Conservation (phyloP, 306 rosid genomes). For the Corylus heterophylla region DNA sequence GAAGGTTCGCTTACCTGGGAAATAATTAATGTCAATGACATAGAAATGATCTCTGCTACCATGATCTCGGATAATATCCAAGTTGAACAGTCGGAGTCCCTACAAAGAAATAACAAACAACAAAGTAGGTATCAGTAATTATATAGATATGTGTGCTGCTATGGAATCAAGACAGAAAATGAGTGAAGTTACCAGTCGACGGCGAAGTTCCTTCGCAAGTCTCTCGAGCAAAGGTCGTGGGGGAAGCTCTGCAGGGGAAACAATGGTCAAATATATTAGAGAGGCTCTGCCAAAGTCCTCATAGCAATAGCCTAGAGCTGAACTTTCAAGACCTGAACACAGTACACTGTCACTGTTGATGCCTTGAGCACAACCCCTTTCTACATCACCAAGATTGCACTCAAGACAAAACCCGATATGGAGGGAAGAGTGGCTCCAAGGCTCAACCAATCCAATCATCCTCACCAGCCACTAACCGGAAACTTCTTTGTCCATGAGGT, state of each 20-base stretch:
- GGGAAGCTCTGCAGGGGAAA: conserved; percentile 78
- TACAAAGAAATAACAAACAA: conserved; percentile 17
- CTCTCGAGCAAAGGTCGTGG: conserved; percentile 87
- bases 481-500: neutral
- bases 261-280: conserved; percentile 22
- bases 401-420: neutral
- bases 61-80: conserved; percentile 82
- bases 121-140: neutral
- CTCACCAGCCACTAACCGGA: neutral
- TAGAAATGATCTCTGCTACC: conserved; percentile 71
- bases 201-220: conserved; percentile 80
- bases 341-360: conserved; percentile 1
- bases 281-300: conserved; percentile 4
- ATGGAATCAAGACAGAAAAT: conserved; percentile 3
- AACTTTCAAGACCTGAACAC: conserved; percentile 17
- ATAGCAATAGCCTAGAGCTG: conserved; percentile 1
- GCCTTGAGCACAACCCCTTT: conserved; percentile 20
- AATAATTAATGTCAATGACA: conserved; percentile 92
- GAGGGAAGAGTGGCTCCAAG: conserved; percentile 5
- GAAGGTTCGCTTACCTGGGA: conserved; percentile 62
- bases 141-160: neutral
- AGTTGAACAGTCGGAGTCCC: conserved; percentile 88
- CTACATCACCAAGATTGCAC: conserved; percentile 5
- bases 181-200: conserved; percentile 57
- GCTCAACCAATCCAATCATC: conserved; percentile 10